Evolutionary conservation across 768 basidiomycete species (phyloP), one percentile per base, ranked within the genome.

Genomic region (Calocera viscosa): DNA sequence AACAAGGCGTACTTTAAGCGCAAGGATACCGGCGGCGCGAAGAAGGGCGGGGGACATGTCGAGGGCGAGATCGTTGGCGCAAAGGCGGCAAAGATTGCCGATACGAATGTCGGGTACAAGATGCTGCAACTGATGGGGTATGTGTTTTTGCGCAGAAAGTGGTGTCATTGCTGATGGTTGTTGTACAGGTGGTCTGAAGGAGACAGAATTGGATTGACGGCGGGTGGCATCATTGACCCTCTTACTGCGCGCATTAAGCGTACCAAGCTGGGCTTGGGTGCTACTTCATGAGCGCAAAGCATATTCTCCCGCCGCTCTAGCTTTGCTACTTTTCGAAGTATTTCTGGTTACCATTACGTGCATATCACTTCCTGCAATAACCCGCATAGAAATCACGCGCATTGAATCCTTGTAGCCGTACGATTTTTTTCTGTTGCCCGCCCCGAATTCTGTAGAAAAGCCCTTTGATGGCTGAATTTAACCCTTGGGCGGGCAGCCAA

Each of bases 1-100:
- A 74, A n/a, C 72, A 74, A 66, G 74, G 74, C 74, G 70, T 41
- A 65, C 60, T 41, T 63, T 74, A 74, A 68, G 70, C 71, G 66
- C 73, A 66, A 39, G 74, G 49, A 40, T 68, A 22, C 64, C 67
- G 30, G 53, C 49, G 67, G 66, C 26, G 53, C 69, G 30, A 41
- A 69, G 2, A 70, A 32, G 30, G 17, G 72, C 80, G 67, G 82
- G 22, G 78, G 78, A 67, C 88, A 89, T 65, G 80, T 77, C 60
- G 94, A 96, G 35, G 94, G 94, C 30, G 92, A 94, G 64, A 86
- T 87, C 70, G 91, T 96, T 53, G 94, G 94, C 17, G 87, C 87
- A 17, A 73, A 89, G 82, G 86, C 86, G 63, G 91, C 91, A 16
- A 91, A 87, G 77, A 88, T 97, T 65, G 86, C 83, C 16, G 79